These are phyloP conservation scores for Brasilioporus rufonigricans DNA, from an alignment of 768 basidiomycete species.

Conservation along the genomic window DNA sequence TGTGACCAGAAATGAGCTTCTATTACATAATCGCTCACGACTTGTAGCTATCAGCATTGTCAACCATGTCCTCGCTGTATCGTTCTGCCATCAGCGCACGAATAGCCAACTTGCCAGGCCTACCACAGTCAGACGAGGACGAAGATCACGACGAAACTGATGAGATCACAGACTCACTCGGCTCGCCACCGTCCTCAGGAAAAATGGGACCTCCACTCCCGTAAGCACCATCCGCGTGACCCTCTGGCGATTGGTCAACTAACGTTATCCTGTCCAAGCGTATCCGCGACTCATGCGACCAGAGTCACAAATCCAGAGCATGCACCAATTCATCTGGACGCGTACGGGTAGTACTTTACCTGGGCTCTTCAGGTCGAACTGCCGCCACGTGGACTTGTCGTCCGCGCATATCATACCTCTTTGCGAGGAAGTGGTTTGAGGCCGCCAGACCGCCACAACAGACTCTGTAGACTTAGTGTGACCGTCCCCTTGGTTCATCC, in stretches of 20 bases:
- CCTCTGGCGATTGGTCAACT: not conserved
- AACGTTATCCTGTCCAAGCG: conserved; percentile 21
- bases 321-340: conserved; percentile 68
- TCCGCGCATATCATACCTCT: conserved; percentile 82
- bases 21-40: not conserved
- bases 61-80: conserved; percentile 64
- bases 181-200: conserved; percentile 47
- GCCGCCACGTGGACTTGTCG: conserved; percentile 56
- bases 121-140: conserved; percentile 38
- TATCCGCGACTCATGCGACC: conserved; percentile 26
- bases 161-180: conserved; percentile 58
- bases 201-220: conserved; percentile 62
- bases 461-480: no score
- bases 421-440: conserved; percentile 54
- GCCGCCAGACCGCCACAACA: no score
- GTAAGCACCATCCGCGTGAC: conserved; percentile 39
- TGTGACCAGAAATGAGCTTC: not conserved
- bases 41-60: not conserved
- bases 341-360: conserved; percentile 58
- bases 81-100: conserved; percentile 77
- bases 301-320: conserved; percentile 57
- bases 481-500: no score
- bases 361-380: conserved; percentile 79
- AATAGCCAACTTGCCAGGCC: conserved; percentile 66
- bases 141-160: conserved; percentile 40